phyloP scores from a whole-genome alignment of 257 asterid genomes.

The Petrea volubilis region DNA sequence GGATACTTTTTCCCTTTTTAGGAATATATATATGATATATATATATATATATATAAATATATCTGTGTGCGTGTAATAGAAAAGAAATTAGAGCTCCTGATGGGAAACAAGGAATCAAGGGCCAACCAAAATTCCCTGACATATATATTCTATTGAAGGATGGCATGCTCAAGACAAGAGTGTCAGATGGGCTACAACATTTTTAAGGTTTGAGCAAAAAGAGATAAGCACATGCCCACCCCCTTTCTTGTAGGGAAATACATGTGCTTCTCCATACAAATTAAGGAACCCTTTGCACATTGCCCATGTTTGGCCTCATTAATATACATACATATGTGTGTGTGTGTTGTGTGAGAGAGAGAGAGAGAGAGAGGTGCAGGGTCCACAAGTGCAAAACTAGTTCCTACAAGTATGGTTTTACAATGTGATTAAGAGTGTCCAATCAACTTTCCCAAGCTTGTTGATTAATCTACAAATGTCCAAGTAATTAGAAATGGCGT shows the following conservation, averaged over 20 bases:
- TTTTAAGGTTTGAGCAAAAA: constrained; percentile 29
- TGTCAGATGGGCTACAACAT: constrained; percentile 19
- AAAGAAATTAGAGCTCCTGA: constrained; percentile 21
- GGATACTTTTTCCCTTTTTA: no score
- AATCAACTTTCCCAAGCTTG: constrained; percentile 45
- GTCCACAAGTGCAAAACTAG: background rate
- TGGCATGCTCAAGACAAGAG: constrained; percentile 23
- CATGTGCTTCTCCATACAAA: constrained; percentile 37
- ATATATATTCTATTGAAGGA: constrained; percentile 1
- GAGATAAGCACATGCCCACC: constrained; percentile 41
- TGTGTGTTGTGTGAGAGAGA: background rate
- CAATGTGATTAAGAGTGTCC: constrained; percentile 24
- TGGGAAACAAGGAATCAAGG: constrained; percentile 34
- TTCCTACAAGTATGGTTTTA: background rate
- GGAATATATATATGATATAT: no score
- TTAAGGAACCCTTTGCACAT: constrained; percentile 6
- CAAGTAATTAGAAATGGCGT: constrained; percentile 4
- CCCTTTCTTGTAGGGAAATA: constrained; percentile 39
- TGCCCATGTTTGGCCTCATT: background rate
- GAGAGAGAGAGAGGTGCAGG: no score
- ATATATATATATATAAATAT: no score
- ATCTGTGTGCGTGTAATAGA: background rate
- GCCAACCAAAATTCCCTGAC: constrained; percentile 33
- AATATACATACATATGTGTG: background rate
- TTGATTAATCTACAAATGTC: constrained; percentile 52